Evolutionary conservation across 1,284 basidiomycete species (phyloP).

Genomic region (Termitomyces sp.): DNA sequence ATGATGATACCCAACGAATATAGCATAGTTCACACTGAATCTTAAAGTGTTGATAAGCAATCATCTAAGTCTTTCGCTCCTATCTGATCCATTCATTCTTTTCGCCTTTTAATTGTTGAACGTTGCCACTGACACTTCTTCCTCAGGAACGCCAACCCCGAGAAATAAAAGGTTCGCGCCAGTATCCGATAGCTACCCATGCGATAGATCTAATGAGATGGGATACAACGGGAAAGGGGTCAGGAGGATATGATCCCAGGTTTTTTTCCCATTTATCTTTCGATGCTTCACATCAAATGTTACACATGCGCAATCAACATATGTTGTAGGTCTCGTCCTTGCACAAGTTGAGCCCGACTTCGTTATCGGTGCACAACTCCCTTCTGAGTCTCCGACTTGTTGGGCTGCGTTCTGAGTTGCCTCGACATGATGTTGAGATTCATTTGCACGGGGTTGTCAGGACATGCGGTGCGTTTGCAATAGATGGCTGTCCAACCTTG

Average conservation of each 20-base stretch:
- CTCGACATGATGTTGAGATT: conserved; percentile 8
- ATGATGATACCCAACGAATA: conserved; percentile 64
- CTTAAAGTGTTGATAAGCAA: conserved; percentile 66
- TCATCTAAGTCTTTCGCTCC: conserved; percentile 91
- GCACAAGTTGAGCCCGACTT: conserved; percentile 7
- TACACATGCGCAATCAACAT: conserved; percentile 19
- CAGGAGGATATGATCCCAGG: not conserved
- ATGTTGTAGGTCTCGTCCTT: conserved; percentile 17
- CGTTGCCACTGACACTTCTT: conserved; percentile 27
- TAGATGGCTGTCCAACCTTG: not conserved
- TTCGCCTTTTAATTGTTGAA: conserved; percentile 10
- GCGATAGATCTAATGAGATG: not conserved
- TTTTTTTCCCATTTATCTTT: not conserved
- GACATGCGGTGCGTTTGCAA: not conserved
- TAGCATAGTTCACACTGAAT: conserved; percentile 94
- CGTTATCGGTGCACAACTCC: conserved; percentile 2
- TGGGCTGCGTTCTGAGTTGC: conserved; percentile 10
- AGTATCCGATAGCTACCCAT: not conserved
- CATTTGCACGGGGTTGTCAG: not conserved
- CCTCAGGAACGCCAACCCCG: conserved; percentile 76
- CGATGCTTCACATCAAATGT: conserved; percentile 15
- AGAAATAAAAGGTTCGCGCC: conserved; percentile 51
- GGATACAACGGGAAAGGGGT: not conserved
- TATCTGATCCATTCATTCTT: conserved; percentile 59
- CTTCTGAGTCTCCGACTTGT: conserved; percentile 1